Evolutionary conservation across 768 basidiomycete species (phyloP), one percentile per base, ranked within the genome.

Genomic region (Lactarius pseudohatsudake): DNA sequence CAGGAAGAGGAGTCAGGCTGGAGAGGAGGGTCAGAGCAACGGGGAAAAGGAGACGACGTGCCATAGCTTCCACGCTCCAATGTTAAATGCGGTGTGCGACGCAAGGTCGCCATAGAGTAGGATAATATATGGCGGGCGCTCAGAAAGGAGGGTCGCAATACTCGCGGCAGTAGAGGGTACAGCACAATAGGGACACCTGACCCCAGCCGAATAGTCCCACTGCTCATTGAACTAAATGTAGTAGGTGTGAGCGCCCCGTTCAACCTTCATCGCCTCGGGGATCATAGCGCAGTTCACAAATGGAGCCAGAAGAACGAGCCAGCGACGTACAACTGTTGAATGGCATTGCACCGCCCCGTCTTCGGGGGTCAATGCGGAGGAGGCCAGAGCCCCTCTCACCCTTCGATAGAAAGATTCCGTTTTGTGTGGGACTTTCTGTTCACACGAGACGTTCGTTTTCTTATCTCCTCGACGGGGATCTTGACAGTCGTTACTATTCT

Each of bases 91-190:
- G 32, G 36, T 28, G 32, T 43, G 22, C 47, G 32, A n/a, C 5
- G 38, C 30, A 58, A 58, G 6, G 15, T 43, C 47, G 10, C 40
- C 50, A 36, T 53, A 15, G 20, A 26, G 8, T 38, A 20, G 7
- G 30, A 26, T 26, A 62, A 62, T 53, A 57, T 54, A 47, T 41
- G n/a, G 18, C 26, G 56, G 65, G 61, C 65, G 61, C 65, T 58
- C 57, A 30, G n/a, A 4, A 45, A 28, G 43, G 26, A 59, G 40
- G 38, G n/a, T 13, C 13, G 22, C 7, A 34, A 9, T 34, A 30
- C 28, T 30, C 5, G 30, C 32, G 34, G 34, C 34, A 9, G 34
- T 34, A 34, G 34, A 34, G 0, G 34, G 34, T 40, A 6, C 15
- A 47, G 57, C 58, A 58, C 38, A 64, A 64, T 32, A 11, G 30